Evolutionary conservation across 352 stramenopile species (phyloP).

Genomic region (Phytophthora citrophthora): DNA sequence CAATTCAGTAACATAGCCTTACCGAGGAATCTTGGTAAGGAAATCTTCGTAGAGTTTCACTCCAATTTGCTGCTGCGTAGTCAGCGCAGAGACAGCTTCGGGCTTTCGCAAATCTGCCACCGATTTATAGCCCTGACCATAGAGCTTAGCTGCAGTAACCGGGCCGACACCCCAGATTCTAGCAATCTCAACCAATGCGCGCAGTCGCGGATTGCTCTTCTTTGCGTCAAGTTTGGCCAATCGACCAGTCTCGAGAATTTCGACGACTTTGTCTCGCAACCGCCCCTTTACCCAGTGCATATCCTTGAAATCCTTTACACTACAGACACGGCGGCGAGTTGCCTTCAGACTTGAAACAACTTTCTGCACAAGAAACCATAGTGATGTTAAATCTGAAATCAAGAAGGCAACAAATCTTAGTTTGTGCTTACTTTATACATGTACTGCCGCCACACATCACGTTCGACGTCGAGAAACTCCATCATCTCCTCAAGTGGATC

Average conservation of each 20-base stretch:
- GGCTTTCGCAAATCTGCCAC: slow-evolving; percentile 59
- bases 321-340: slow-evolving; percentile 62
- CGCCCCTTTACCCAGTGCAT: slow-evolving; percentile 74
- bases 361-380: slow-evolving; percentile 46
- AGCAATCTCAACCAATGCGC: slow-evolving; percentile 65
- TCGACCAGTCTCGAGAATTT: slow-evolving; percentile 77
- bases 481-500: slow-evolving; percentile 81
- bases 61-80: slow-evolving; percentile 74
- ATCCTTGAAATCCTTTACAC: slow-evolving; percentile 64
- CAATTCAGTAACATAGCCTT: not conserved
- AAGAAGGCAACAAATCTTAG: no score
- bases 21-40: slow-evolving; percentile 76
- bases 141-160: slow-evolving; percentile 76
- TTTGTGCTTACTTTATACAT: slow-evolving; percentile 70
- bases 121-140: slow-evolving; percentile 74
- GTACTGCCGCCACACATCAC: slow-evolving; percentile 80
- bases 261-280: slow-evolving; percentile 73
- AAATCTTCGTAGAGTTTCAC: slow-evolving; percentile 86
- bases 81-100: slow-evolving; percentile 49
- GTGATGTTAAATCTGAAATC: no score
- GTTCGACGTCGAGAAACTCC: slow-evolving; percentile 79
- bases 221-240: slow-evolving; percentile 86
- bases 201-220: slow-evolving; percentile 63
- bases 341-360: slow-evolving; percentile 76
- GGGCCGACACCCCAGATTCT: slow-evolving; percentile 84